phyloP scores from a whole-genome alignment of 2,329 filamentous ascomycete genomes.

The Akanthomyces lecanii region DNA sequence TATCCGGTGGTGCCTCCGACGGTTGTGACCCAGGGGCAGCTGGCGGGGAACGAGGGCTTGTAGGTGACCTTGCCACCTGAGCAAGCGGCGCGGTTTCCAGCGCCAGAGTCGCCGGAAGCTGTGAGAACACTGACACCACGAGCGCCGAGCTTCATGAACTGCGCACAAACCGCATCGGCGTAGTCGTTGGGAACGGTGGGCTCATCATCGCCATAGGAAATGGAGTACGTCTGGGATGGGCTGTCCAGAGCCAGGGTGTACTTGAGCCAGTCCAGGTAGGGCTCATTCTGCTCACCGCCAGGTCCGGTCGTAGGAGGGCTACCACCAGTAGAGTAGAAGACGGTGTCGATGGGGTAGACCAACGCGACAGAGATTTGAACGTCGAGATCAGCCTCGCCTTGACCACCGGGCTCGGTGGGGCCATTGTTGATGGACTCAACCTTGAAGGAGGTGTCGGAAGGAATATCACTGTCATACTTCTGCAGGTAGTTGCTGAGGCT shows the following conservation, averaged over 20 bases:
- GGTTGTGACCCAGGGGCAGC: conserved; percentile 15
- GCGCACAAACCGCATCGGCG: conserved; percentile 12
- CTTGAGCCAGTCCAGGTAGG: conserved; percentile 17
- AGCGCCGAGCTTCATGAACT: conserved; percentile 16
- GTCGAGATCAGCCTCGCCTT: conserved; percentile 16
- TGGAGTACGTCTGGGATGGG: conserved; percentile 15
- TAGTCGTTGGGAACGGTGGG: conserved; percentile 11
- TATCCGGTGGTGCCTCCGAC: conserved; percentile 14
- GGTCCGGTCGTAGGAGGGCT: not conserved
- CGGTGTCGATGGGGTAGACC: conserved; percentile 10
- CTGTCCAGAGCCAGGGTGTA: conserved; percentile 11
- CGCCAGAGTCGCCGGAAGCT: conserved; percentile 13
- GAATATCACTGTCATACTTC: conserved; percentile 10
- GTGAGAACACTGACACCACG: conserved; percentile 14
- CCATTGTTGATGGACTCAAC: conserved; percentile 9
- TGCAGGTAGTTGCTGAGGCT: conserved; percentile 12
- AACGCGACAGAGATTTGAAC: conserved; percentile 14
- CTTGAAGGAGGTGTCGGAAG: conserved; percentile 1
- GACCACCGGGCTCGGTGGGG: not conserved
- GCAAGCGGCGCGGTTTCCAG: conserved; percentile 7
- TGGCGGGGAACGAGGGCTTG: conserved; percentile 11
- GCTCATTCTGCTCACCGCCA: conserved; percentile 9
- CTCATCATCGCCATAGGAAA: conserved; percentile 15
- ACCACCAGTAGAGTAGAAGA: conserved; percentile 15
- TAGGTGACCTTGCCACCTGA: not conserved